Percentiles rank a stretch among this genome's conserved stretches.
These are phyloP conservation scores for Chaetomiaceae sp. DNA, from an alignment of 2,329 filamentous ascomycete genomes.

Conservation along the genomic window DNA sequence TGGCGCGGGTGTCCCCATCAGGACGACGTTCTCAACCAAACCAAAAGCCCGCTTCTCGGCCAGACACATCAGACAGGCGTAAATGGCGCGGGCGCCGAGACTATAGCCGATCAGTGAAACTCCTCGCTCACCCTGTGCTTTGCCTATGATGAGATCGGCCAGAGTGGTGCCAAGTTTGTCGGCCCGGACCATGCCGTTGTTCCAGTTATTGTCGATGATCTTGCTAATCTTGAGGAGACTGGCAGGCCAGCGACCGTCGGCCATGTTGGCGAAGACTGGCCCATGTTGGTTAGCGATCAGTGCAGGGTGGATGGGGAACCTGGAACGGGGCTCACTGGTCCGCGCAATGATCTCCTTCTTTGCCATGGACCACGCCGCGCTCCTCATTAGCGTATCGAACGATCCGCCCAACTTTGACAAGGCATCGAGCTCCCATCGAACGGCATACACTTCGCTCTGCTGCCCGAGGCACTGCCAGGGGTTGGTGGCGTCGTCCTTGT, in stretches of 20 bases:
- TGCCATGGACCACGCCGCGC: conserved; percentile 73
- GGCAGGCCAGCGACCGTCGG: conserved; percentile 57
- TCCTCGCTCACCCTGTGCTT: conserved; percentile 75
- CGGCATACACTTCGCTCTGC: conserved; percentile 72
- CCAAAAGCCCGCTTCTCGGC: conserved; percentile 81
- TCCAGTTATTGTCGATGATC: conserved; percentile 79
- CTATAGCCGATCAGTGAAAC: conserved; percentile 80
- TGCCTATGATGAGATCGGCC: conserved; percentile 77
- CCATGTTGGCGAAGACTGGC: conserved; percentile 53
- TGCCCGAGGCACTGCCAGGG: conserved; percentile 75
- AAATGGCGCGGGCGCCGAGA: conserved; percentile 77
- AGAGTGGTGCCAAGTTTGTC: conserved; percentile 69
- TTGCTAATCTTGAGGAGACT: conserved; percentile 64
- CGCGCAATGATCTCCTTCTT: conserved; percentile 45
- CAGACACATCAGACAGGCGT: conserved; percentile 72
- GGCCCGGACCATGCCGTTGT: conserved; percentile 67
- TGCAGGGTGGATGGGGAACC: conserved; percentile 1
- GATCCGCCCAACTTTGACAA: conserved; percentile 73
- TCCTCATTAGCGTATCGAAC: conserved; percentile 72
- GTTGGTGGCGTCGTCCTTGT: conserved; percentile 65
- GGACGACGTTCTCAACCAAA: conserved; percentile 75
- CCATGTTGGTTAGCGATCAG: conserved; percentile 20
- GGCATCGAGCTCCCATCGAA: conserved; percentile 78
- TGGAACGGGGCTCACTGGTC: conserved; percentile 40
- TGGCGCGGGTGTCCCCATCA: conserved; percentile 80